Evolutionary conservation across 148 eudicot species (phyloP).

Genomic region (Rhododendron ferrugineum): DNA sequence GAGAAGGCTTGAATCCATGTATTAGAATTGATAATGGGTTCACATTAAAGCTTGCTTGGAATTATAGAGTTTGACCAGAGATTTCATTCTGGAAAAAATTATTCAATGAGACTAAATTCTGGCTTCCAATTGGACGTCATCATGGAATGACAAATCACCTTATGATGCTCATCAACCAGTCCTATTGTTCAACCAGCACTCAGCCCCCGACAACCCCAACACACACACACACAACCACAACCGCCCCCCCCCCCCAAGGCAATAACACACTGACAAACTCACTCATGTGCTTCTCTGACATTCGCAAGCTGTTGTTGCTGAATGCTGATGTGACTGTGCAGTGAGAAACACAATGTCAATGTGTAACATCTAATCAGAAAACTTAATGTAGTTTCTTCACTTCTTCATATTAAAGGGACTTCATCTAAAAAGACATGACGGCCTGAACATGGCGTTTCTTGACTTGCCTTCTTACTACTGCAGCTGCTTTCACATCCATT

Average conservation of each 20-base stretch:
- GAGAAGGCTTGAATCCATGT: background rate
- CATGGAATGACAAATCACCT: background rate
- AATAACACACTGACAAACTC: background rate
- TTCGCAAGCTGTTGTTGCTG: background rate
- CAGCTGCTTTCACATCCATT: slow-evolving; percentile 96
- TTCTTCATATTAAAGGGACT: background rate
- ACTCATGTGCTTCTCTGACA: background rate
- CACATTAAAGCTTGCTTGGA: background rate
- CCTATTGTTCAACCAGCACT: no score
- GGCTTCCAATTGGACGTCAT: no score
- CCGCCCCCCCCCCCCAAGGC: no score
- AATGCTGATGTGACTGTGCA: background rate
- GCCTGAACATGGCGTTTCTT: background rate
- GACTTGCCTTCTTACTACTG: slow-evolving; percentile 20
- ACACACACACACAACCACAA: no score
- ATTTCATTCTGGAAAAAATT: no score
- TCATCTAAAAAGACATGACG: background rate
- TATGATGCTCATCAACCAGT: background rate
- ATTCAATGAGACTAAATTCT: no score
- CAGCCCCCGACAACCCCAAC: no score
- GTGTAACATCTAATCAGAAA: background rate
- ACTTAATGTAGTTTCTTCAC: background rate
- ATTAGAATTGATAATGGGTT: background rate
- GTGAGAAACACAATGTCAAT: background rate
- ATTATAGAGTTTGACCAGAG: no score